Evolutionary conservation across 208 protist genomes (phyloP).

Genomic region (Leishmania tropica): DNA sequence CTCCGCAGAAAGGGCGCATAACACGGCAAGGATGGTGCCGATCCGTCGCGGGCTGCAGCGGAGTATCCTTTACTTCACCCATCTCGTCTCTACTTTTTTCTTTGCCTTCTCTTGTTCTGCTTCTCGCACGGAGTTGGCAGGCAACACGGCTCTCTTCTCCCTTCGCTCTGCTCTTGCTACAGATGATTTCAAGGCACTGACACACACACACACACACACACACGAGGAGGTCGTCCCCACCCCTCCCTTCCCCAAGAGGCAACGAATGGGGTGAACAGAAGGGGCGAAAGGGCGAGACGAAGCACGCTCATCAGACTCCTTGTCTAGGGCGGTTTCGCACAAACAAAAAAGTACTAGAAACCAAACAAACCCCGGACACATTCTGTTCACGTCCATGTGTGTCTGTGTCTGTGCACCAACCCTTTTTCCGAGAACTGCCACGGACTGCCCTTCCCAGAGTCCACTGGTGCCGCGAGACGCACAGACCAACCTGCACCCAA

Average conservation of each 20-base stretch:
- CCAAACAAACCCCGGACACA: neutral
- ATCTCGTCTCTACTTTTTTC: neutral
- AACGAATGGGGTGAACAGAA: neutral
- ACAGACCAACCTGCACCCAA: neutral
- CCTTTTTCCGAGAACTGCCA: neutral
- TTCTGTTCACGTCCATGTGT: neutral
- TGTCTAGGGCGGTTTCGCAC: neutral
- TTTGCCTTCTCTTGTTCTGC: neutral
- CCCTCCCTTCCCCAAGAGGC: neutral
- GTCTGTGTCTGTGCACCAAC: neutral
- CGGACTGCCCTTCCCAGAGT: neutral
- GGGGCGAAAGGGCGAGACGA: neutral
- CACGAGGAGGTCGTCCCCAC: neutral
- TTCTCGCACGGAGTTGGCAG: neutral
- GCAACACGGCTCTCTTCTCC: constrained; percentile 5
- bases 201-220: neutral
- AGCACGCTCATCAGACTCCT: constrained; percentile 6
- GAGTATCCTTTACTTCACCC: neutral
- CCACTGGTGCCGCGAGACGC: neutral
- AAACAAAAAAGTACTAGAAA: neutral
- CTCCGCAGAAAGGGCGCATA: neutral
- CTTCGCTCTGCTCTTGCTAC: neutral
- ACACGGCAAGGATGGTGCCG: neutral
- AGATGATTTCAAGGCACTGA: neutral
- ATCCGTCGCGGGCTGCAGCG: neutral